Base-by-base conservation (phyloP, 2,329 filamentous ascomycete genomes). In the Biscogniauxia sp. region DNA sequence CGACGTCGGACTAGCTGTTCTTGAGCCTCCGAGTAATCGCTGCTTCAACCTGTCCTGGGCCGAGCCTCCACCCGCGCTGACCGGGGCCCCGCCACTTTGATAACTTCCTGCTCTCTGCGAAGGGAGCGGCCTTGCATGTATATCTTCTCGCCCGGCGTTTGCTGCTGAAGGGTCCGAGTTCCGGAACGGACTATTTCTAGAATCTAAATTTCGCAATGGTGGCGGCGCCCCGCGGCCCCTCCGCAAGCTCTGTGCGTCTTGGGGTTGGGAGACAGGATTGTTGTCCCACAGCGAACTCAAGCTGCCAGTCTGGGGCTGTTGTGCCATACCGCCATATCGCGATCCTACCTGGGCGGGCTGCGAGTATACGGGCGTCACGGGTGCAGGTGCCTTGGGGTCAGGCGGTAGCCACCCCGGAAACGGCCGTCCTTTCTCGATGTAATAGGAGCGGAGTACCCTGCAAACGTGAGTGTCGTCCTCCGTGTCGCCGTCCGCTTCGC, bases 381-480 rank as follows among this genome's bases (percentile, higher is more conserved):
- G 80, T 45, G 83, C 82, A 51, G 87, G 86, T 3, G 84, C 86
- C 76, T 92, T 94, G n/a, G 92, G 93, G 75, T 97, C 92, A 5
- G 91, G 88, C 7, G 93, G 92, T 7, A 98, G 88, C 94, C 95
- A 98, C 68, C 82, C 78, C 0, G 95, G 95, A 64, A 93, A 90
- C 1, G 87, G 82, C 20, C 88, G 88, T 68, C 89, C 91, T 73
- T 96, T 95, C 75, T 98, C 93, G 56, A 82, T 86, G 82, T 99
- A 98, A 83, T 98, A 97, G 69, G 88, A 89, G 70, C 95, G 90
- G 25, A 99, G 86, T 41, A 96, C 93, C 70, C 95, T 91, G 77
- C 92, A 96, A 71, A 98, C 90, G 79, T 98, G 93, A 2, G 93
- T 96, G 79, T 96, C 92, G 79, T 98, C 93, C 77, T 96, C 85